Conservation (phyloP, 176 grass and related monocot genomes). For the Oropetium thomaeum region DNA sequence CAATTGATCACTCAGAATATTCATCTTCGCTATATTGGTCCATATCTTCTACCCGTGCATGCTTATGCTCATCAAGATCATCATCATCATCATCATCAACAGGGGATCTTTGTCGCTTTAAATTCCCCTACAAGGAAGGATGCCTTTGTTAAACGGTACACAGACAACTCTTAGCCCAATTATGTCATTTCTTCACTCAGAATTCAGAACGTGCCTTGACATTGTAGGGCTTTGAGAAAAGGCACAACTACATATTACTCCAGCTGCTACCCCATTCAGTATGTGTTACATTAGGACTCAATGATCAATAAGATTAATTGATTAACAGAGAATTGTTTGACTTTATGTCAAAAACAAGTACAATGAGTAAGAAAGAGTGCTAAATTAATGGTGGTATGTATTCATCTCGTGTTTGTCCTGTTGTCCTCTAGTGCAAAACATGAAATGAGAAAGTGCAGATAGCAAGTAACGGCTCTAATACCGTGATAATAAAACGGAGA, state of each 20-base stretch:
- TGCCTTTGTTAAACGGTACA: conserved; percentile 25
- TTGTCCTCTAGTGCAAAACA: neutral
- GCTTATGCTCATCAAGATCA: conserved; percentile 54
- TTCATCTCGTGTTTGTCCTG: neutral
- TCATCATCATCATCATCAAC: conserved; percentile 43
- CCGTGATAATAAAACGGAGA: neutral
- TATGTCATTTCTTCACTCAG: neutral
- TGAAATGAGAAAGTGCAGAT: neutral
- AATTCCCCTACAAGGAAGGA: conserved; percentile 48
- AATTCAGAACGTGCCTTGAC: neutral
- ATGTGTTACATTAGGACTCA: neutral
- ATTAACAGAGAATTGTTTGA: neutral
- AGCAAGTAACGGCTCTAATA: conserved; percentile 8
- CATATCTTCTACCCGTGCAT: conserved; percentile 42
- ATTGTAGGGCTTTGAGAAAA: neutral
- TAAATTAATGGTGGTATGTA: neutral
- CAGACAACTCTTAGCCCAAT: neutral
- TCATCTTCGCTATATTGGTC: conserved; percentile 63
- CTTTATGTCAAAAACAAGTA: neutral
- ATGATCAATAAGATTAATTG: neutral
- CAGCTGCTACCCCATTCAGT: neutral
- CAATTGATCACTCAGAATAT: conserved; percentile 53
- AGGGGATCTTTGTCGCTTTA: conserved; percentile 47
- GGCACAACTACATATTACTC: neutral
- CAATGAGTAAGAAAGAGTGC: neutral